Percentiles rank a stretch among this genome's conserved stretches.
Conservation (phyloP, 2,329 filamentous ascomycete genomes). For the Cercospora zeae-maydis region DNA sequence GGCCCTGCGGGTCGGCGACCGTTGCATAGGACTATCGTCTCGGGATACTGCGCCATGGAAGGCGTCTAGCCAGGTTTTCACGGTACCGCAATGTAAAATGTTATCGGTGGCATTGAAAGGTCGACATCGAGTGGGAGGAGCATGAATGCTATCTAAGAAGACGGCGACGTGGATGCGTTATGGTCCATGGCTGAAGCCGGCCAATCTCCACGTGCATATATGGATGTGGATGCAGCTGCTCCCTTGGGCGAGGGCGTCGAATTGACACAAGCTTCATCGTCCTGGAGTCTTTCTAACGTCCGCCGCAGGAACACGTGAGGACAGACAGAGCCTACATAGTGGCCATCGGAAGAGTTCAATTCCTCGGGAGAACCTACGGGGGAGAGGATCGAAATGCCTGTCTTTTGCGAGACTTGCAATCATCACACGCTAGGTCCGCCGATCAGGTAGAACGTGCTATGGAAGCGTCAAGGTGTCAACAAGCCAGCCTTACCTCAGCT, state of each 20-base stretch:
- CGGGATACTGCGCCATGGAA: slow-evolving; percentile 45
- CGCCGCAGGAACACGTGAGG: slow-evolving; percentile 45
- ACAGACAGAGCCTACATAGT: slow-evolving; percentile 31
- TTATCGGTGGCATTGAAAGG: slow-evolving; percentile 43
- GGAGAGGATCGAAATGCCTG: slow-evolving; percentile 12
- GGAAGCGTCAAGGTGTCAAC: not conserved
- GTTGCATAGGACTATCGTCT: slow-evolving; percentile 34
- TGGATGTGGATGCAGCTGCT: slow-evolving; percentile 40
- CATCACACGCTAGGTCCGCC: slow-evolving; percentile 30
- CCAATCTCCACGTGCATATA: slow-evolving; percentile 52
- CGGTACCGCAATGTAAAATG: slow-evolving; percentile 45
- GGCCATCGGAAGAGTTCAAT: slow-evolving; percentile 22
- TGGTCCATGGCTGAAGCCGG: slow-evolving; percentile 43
- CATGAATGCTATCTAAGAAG: slow-evolving; percentile 29
- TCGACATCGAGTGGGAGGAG: slow-evolving; percentile 44
- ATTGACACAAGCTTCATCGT: slow-evolving; percentile 20
- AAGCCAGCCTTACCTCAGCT: slow-evolving; percentile 20
- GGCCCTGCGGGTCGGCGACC: slow-evolving; percentile 44
- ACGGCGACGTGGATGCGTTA: slow-evolving; percentile 44
- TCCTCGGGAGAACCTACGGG: slow-evolving; percentile 21
- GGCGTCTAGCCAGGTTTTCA: slow-evolving; percentile 45
- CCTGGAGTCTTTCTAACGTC: slow-evolving; percentile 49
- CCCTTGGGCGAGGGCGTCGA: slow-evolving; percentile 16
- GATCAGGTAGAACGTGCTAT: slow-evolving; percentile 1
- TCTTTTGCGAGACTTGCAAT: slow-evolving; percentile 39